Base-by-base conservation (phyloP, 2,329 filamentous ascomycete genomes). In the Cladosporium sp. region DNA sequence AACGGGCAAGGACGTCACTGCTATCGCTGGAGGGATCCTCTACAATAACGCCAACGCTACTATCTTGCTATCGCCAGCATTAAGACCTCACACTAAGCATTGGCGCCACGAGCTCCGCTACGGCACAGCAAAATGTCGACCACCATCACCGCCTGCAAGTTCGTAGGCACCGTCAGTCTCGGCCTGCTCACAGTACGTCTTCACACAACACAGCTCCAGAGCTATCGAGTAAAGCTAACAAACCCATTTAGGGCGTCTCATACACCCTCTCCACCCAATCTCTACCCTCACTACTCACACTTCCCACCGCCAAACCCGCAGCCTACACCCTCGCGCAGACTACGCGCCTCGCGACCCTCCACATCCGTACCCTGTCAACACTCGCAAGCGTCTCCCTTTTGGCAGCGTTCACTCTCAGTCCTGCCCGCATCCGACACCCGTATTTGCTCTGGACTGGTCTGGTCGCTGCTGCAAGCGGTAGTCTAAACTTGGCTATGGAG, bases 141-240 rank as follows among this genome's bases (percentile, higher is more conserved):
- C 67, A 84, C 85, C 69, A 80, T 96, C 69, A 86, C 90, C 57
- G 77, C 88, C 73, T 85, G 89, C 77, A 97, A 97, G 78, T 96
- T 97, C 73, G 88, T 97, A 65, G 93, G 93, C 69, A 95, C 91
- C 52, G 84, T 96, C 64, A 93, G 89, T 67, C 82, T 97, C 58
- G 93, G 93, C 62, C 82, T 97, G 58, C 77, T 96, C 73, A 96
- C 91, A 59, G 91, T 96, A 83, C 32, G 40, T 68, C 88, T 52
- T 44, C 17, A 40, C 24, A n/a, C 17, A 42, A 50, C n/a, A 45
- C 22, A 45, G 42, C 42, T 28, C 40, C 20, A 42, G 17, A 44
- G 40, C 45, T 48, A 36, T 35, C 44, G 52, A 17, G 39, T 7
- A 34, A 49, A 9, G 15, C 58, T 45, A 58, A 51, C 32, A 48